Base-by-base conservation (phyloP, 805 yeast genomes). In the Zygosaccharomyces bisporus region DNA sequence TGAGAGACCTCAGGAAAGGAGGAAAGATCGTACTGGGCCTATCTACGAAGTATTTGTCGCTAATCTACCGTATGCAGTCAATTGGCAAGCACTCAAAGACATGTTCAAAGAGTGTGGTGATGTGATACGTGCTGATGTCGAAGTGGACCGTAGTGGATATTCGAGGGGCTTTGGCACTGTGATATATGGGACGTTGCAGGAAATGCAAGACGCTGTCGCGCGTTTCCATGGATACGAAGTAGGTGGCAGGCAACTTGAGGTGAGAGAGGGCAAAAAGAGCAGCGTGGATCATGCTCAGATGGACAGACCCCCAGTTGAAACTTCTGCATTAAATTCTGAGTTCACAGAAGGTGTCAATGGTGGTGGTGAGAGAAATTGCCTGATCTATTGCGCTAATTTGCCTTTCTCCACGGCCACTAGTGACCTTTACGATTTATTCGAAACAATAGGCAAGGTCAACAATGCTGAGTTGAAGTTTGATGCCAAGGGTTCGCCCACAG, bases 111-210 rank as follows among this genome's bases (percentile, higher is more conserved):
- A 73, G 31, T 81, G 77, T 45, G 96, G 96, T 29, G 76, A 72
- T 42, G 85, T 89, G n/a, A 71, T 76, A 19, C 80, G 93, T 43
- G 95, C 95, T 2, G 95, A 87, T 59, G 80, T 90, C 24, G 77
- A 77, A 59, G 62, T 70, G 35, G 84, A 79, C 53, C 74, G 70
- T 34, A 73, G 76, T 53, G 95, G 95, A 19, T 79, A 84, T 55
- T 86, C 96, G 5, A 78, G 82, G 64, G 97, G 97, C 2, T 82
- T 78, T 55, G 97, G 96, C 42, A 83, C 85, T 8, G 95, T 89
- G 21, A 75, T 79, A 17, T 89, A 80, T 60, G 75, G 72, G 43
- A 75, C 75, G 6, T 71, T 73, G 10, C 88, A 79, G 45, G 89
- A 78, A 50, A 96, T 95, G 16, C 67, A 70, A 31, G 72, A 70